These are phyloP conservation scores for Sclerotinia nivalis DNA, from an alignment of 2,329 filamentous ascomycete genomes.

Conservation along the genomic window DNA sequence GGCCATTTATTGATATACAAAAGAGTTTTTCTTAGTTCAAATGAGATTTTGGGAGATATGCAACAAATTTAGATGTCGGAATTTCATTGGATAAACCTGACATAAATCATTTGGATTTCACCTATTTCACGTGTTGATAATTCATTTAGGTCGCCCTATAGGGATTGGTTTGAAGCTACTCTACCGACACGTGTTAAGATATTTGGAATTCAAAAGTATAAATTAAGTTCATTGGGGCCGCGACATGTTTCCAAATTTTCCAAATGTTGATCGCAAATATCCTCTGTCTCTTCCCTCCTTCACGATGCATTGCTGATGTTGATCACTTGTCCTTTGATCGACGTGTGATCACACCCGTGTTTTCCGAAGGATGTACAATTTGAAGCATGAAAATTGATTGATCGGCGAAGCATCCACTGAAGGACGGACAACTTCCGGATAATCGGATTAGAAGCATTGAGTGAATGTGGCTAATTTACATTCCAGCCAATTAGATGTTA, in stretches of 20 bases:
- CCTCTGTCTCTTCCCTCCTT: not conserved
- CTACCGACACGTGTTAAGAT: not conserved
- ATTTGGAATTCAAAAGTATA: constrained; percentile 12
- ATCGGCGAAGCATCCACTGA: constrained; percentile 4
- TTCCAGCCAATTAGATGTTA: not conserved
- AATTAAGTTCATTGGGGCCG: not conserved
- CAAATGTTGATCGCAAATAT: constrained; percentile 3
- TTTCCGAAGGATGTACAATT: constrained; percentile 16
- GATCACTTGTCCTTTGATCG: not conserved
- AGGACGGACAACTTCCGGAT: not conserved
- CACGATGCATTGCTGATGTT: not conserved
- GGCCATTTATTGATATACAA: too few relatives aligned
- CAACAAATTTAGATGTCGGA: not conserved
- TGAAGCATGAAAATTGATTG: not conserved
- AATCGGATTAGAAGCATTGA: not conserved
- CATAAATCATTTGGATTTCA: not conserved
- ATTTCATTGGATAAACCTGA: not conserved
- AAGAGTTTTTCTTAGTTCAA: not conserved
- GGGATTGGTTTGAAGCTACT: constrained; percentile 4
- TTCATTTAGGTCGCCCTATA: not conserved
- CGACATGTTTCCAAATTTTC: not conserved
- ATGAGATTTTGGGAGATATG: not conserved
- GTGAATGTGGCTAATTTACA: not conserved
- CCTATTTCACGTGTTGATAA: not conserved
- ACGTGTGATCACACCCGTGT: not conserved